Base-by-base conservation (phyloP, 352 stramenopile genomes). In the Phytophthora crassamura region DNA sequence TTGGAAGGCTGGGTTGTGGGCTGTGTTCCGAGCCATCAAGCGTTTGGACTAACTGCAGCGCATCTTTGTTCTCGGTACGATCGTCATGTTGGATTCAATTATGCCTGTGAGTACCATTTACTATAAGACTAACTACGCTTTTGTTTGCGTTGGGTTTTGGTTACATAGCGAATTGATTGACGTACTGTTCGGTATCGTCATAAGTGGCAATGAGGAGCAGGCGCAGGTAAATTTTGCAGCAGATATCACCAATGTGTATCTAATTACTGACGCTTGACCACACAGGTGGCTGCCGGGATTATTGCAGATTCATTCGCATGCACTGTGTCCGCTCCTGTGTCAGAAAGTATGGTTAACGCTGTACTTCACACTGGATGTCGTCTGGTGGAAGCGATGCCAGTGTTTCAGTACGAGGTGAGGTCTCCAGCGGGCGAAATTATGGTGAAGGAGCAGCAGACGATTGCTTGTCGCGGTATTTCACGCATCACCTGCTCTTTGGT, bases 1-100 rank as follows among this genome's bases (percentile, higher is more conserved):
- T 59, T 93, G 8, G 83, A 91, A 59, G 77, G 64, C 16, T 93
- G 85, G 85, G 66, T 86, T 46, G 52, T 87, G 15, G 85, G 85
- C 10, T 89, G 78, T 48, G 59, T 93, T 35, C 62, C 80, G 0
- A 61, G 63, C 0, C 64, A 80, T 4, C 72, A 80, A 15, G 40
- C 53, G 3, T 90, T 90, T 77, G 82, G 82, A 15, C 57, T 90
- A 20, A 77, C 64, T 45, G 67, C 74, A 7, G 41, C 65, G 12
- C 74, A 83, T 34, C 36, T 89, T 25, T 75, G 79, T 28, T 38
- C 64, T 57, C 54, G 77, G 79, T 71, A 64, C 20, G 30, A 51
- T 39, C 20, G 15, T 20, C 32, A 12, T 7, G 15, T 18, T 6
- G 16, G 34, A 22, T 54, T 46, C 28, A 8, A 10, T 55, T 12